Evolutionary conservation across 495 filamentous ascomycete genomes (phyloP).

Genomic region (Lophium mytilinum): DNA sequence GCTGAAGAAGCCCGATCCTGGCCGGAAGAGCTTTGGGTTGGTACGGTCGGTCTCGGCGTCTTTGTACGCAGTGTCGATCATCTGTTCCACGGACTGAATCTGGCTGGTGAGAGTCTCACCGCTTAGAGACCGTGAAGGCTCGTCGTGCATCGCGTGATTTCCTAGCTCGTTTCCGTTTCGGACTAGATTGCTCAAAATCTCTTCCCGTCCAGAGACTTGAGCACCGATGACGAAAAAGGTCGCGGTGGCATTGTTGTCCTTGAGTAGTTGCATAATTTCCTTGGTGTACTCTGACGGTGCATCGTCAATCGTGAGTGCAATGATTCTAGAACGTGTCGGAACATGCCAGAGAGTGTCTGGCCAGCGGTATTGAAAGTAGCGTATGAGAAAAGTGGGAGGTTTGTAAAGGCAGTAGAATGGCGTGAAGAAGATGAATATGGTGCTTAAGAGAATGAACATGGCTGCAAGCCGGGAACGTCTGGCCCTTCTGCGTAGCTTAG

Average conservation of each 20-base stretch:
- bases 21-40: slow-evolving; percentile 59
- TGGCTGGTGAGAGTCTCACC: slow-evolving; percentile 26
- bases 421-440: slow-evolving; percentile 41
- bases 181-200: slow-evolving; percentile 53
- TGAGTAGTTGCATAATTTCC: slow-evolving; percentile 59
- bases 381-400: slow-evolving; percentile 58
- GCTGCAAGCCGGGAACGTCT: slow-evolving; percentile 48
- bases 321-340: slow-evolving; percentile 46
- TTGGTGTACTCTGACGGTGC: slow-evolving; percentile 63
- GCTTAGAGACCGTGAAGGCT: slow-evolving; percentile 48
- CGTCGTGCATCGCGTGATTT: slow-evolving; percentile 83
- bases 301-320: slow-evolving; percentile 82
- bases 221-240: slow-evolving; percentile 50
- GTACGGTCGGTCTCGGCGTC: slow-evolving; percentile 26
- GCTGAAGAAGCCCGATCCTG: slow-evolving; percentile 74
- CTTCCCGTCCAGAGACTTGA: slow-evolving; percentile 57
- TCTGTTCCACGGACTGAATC: slow-evolving; percentile 39
- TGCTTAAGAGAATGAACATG: slow-evolving; percentile 42
- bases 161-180: slow-evolving; percentile 60
- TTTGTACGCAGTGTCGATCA: slow-evolving; percentile 50
- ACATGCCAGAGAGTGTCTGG: slow-evolving; percentile 70
- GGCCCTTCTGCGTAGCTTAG: slow-evolving; percentile 44
- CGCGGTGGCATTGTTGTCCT: slow-evolving; percentile 35
- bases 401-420: slow-evolving; percentile 67
- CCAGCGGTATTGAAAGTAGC: slow-evolving; percentile 58